Evolutionary conservation across 495 filamentous ascomycete genomes (phyloP).

Genomic region (Lasiosphaeria hispida): DNA sequence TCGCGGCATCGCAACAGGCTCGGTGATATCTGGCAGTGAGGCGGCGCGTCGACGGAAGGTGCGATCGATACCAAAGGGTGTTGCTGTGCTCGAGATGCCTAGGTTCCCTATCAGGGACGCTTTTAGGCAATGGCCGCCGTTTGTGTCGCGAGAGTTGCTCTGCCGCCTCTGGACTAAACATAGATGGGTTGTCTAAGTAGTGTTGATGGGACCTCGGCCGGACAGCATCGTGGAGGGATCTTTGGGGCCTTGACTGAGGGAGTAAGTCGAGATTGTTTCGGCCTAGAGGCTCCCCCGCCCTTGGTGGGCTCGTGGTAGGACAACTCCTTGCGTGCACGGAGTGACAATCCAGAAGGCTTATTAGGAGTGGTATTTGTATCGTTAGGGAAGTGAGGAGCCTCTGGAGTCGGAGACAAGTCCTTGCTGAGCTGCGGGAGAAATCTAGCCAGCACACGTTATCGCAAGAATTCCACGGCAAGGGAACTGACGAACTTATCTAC

Average conservation of each 20-base stretch:
- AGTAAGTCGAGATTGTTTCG: slow-evolving; percentile 8
- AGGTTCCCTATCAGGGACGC: not conserved
- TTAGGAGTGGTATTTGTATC: slow-evolving; percentile 5
- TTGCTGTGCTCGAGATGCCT: not conserved
- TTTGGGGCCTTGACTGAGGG: slow-evolving; percentile 6
- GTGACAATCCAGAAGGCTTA: slow-evolving; percentile 7
- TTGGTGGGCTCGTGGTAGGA: slow-evolving; percentile 3
- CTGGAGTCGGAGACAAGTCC: slow-evolving; percentile 7
- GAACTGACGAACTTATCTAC: not conserved
- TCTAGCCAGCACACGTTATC: slow-evolving; percentile 5
- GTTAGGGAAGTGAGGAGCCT: slow-evolving; percentile 4
- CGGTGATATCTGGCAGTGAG: slow-evolving; percentile 8
- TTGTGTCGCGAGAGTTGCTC: no score
- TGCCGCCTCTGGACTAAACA: no score
- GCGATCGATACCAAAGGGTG: not conserved
- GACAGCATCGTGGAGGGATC: no score
- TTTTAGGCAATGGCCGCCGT: not conserved
- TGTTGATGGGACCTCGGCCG: no score
- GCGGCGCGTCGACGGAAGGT: slow-evolving; percentile 7
- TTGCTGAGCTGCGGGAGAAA: slow-evolving; percentile 4
- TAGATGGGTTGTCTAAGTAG: no score
- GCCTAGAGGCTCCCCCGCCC: slow-evolving; percentile 8
- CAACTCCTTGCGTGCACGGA: slow-evolving; percentile 7
- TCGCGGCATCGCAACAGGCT: no score
- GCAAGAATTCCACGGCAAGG: slow-evolving; percentile 1